Conservation (phyloP, 106 monocot genomes). For the Dioscorea zingiberensis region DNA sequence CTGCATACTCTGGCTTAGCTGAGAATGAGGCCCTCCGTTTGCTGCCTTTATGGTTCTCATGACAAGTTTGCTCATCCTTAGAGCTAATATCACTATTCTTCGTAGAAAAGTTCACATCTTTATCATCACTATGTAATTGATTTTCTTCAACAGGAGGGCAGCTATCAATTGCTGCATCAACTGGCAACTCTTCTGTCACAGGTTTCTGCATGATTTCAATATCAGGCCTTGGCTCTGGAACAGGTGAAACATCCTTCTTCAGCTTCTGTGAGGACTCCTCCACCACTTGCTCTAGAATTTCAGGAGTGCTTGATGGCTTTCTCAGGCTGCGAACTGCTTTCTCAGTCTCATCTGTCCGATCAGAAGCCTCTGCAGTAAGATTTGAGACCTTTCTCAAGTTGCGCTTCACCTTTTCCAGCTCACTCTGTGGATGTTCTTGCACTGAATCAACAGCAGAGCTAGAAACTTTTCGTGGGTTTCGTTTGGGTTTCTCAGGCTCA, state of each 20-base stretch:
- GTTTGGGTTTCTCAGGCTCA: constrained; percentile 44
- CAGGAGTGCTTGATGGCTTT: constrained; percentile 25
- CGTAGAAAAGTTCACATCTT: constrained; percentile 23
- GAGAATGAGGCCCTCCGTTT: constrained; percentile 81
- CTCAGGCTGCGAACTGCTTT: constrained; percentile 18
- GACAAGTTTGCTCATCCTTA: constrained; percentile 41
- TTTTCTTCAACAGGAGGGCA: constrained; percentile 15
- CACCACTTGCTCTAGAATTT: constrained; percentile 10
- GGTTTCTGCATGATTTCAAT: constrained; percentile 16
- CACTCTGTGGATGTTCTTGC: constrained; percentile 63
- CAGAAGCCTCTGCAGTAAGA: constrained; percentile 37
- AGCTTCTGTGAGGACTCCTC: constrained; percentile 31
- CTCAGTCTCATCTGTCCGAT: constrained; percentile 32
- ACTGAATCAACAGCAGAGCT: constrained; percentile 27
- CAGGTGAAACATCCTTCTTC: constrained; percentile 22
- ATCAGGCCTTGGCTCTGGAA: constrained; percentile 16
- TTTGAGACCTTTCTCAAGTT: constrained; percentile 81
- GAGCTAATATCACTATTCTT: constrained; percentile 28
- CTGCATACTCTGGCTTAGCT: constrained; percentile 45
- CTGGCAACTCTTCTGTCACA: neutral
- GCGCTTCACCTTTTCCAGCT: constrained; percentile 93
- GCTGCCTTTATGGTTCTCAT: constrained; percentile 38
- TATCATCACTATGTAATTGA: constrained; percentile 18
- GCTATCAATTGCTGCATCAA: constrained; percentile 12
- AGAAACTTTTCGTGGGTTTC: constrained; percentile 36